phyloP scores from a whole-genome alignment of 225 moss, liverwort and hornwort genomes.

The Sphagnum contortum region DNA sequence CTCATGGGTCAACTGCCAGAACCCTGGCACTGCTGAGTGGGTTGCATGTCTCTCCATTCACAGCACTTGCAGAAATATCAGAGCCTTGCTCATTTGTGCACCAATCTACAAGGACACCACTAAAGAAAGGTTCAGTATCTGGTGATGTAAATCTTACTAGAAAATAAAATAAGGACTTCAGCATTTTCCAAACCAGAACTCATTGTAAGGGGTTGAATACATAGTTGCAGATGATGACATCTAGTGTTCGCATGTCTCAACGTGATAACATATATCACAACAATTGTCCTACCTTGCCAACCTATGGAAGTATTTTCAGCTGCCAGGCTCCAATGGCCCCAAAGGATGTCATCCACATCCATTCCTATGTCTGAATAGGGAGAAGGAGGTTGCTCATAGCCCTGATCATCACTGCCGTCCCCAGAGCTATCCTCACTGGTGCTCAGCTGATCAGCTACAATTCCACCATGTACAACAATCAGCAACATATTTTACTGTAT shows the following conservation, averaged over 20 bases:
- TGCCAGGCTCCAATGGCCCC: constrained; percentile 16
- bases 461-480: no score
- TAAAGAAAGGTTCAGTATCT: no score
- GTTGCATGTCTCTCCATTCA: constrained; percentile 7
- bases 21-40: constrained; percentile 18
- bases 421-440: constrained; percentile 30
- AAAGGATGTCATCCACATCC: constrained; percentile 6
- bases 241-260: no score
- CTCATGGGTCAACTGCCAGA: constrained; percentile 31
- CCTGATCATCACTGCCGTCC: constrained; percentile 24
- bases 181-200: no score
- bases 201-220: no score
- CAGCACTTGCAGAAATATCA: constrained; percentile 2
- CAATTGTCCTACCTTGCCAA: constrained; percentile 12
- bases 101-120: constrained; percentile 17
- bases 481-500: no score
- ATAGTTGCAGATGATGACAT: no score
- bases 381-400: constrained; percentile 40
- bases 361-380: constrained; percentile 24
- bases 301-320: constrained; percentile 29
- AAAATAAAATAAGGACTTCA: no score
- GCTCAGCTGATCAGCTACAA: constrained; percentile 29
- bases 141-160: no score
- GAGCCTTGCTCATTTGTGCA: constrained; percentile 41
- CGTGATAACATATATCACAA: no score